Conservation (phyloP, 148 eudicot species). For the Heliamphora exappendiculata region DNA sequence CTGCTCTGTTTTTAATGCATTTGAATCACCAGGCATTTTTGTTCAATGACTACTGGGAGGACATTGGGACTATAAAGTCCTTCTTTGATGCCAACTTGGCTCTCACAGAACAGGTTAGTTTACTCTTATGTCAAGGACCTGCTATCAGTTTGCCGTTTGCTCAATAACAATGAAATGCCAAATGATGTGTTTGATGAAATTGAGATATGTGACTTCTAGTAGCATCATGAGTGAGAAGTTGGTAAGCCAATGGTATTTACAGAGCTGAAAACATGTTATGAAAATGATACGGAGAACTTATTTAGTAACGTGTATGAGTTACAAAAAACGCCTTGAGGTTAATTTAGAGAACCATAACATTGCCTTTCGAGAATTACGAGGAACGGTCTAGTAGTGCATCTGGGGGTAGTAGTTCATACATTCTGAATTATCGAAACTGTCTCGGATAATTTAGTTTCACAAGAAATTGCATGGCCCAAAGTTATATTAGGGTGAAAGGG, state of each 20-base stretch:
- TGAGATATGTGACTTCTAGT: not conserved
- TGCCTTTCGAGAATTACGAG: not conserved
- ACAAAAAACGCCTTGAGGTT: not conserved
- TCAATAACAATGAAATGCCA: not conserved
- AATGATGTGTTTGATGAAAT: not conserved
- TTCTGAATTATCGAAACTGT: not conserved
- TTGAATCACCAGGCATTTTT: conserved; percentile 59
- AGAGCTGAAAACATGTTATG: not conserved
- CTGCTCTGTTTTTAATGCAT: not conserved
- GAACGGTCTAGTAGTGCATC: not conserved
- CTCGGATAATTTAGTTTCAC: not conserved
- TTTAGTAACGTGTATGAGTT: not conserved
- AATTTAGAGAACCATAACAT: not conserved
- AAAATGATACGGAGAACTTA: not conserved
- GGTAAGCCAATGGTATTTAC: not conserved
- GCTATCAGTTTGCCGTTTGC: not conserved
- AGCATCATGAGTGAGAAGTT: not conserved
- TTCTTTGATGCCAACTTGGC: conserved; percentile 96
- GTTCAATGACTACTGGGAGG: conserved; percentile 94
- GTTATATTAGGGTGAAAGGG: not conserved
- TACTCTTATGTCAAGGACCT: not conserved
- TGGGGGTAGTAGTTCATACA: not conserved
- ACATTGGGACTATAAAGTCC: conserved; percentile 87
- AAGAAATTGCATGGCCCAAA: not conserved
- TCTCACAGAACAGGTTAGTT: conserved; percentile 72